Percentiles rank a stretch among this genome's conserved stretches.
Evolutionary conservation across 2,329 filamentous ascomycete genomes (phyloP).

Genomic region (Aquanectria penicillioides): DNA sequence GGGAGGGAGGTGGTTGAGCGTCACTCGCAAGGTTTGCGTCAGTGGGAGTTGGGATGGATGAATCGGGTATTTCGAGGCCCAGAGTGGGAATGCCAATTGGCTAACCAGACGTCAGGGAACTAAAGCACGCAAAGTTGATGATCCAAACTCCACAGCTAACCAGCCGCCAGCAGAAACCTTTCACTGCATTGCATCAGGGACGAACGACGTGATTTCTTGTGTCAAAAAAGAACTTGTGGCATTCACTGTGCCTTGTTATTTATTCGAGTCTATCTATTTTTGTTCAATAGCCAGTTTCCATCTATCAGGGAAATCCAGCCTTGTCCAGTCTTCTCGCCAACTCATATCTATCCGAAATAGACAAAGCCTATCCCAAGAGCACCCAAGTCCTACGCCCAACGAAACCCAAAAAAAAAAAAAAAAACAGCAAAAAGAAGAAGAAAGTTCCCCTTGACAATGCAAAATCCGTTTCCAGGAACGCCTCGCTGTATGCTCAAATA

Average conservation of each 20-base stretch:
- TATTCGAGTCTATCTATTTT: slow-evolving; percentile 1
- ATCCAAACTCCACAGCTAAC: slow-evolving; percentile 22
- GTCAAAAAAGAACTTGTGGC: background rate
- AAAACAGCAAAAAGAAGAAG: no score
- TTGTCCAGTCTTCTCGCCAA: background rate
- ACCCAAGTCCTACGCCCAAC: background rate
- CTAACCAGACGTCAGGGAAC: slow-evolving; percentile 20
- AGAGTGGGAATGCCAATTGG: slow-evolving; percentile 32
- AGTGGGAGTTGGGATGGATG: background rate
- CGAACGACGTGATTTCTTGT: no score
- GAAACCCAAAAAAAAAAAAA: background rate
- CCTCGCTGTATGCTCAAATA: slow-evolving; percentile 37
- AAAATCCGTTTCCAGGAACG: slow-evolving; percentile 32
- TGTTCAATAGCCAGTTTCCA: background rate
- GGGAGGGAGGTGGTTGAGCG: no score
- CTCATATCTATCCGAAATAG: background rate
- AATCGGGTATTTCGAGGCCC: slow-evolving; percentile 1
- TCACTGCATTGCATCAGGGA: background rate
- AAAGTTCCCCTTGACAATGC: no score
- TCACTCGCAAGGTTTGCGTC: slow-evolving; percentile 6
- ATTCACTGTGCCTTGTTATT: slow-evolving; percentile 18
- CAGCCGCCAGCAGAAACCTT: background rate
- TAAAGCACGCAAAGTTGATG: slow-evolving; percentile 28
- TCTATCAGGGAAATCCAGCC: background rate
- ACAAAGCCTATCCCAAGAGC: background rate